Evolutionary conservation across 805 yeast genomes (phyloP).

Genomic region (Kregervanrija delftensis): DNA sequence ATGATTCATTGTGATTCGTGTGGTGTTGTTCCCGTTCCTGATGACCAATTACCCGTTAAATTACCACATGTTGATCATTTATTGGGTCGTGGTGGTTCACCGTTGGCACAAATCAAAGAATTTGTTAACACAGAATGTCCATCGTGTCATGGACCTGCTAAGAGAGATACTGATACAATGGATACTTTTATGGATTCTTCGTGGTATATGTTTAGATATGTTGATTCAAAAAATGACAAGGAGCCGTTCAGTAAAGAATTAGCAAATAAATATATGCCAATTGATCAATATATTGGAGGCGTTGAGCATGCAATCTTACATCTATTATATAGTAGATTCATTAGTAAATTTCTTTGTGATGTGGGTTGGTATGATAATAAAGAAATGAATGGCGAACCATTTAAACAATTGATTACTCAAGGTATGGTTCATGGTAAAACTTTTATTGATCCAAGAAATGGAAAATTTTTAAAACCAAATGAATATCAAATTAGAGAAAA

Average conservation of each 20-base stretch:
- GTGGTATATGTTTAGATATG: constrained; percentile 87
- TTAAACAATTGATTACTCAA: constrained; percentile 74
- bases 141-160: constrained; percentile 62
- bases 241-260: constrained; percentile 46
- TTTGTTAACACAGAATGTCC: constrained; percentile 80
- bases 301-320: constrained; percentile 96
- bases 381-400: constrained; percentile 65
- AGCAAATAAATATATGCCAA: constrained; percentile 61
- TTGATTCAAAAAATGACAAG: constrained; percentile 59
- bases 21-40: constrained; percentile 93
- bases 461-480: constrained; percentile 70
- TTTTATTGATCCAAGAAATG: constrained; percentile 60
- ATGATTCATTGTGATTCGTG: constrained; percentile 80
- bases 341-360: constrained; percentile 68
- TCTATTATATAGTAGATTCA: constrained; percentile 76
- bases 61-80: constrained; percentile 52
- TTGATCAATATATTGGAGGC: constrained; percentile 90
- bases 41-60: constrained; percentile 71
- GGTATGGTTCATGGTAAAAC: constrained; percentile 99
- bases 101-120: constrained; percentile 57
- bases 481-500: constrained; percentile 44
- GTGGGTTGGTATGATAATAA: constrained; percentile 62
- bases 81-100: constrained; percentile 52
- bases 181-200: constrained; percentile 98
- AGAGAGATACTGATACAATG: constrained; percentile 95